A percentile compares a stretch with the other conserved stretches of the same genome.
These are phyloP conservation scores for Ustilago nuda DNA, from an alignment of 1,284 basidiomycete species.

Conservation along the genomic window DNA sequence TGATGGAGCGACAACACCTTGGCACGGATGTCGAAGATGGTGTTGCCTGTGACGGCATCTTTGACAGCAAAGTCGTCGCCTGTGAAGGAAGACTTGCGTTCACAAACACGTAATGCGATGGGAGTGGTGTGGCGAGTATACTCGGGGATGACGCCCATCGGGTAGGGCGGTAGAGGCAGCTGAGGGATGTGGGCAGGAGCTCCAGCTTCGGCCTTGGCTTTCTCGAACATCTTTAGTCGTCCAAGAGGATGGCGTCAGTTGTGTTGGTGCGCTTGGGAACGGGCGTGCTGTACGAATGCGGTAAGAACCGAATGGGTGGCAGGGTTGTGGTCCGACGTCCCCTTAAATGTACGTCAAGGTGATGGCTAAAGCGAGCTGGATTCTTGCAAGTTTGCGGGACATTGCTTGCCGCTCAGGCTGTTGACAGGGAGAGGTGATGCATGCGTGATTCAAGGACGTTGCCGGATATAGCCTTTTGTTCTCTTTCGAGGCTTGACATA, in stretches of 20 bases:
- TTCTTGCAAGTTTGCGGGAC: too few species aligned
- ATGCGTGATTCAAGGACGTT: too few species aligned
- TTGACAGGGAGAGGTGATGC: too few species aligned
- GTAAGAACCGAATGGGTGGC: too few species aligned
- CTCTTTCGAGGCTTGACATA: too few species aligned
- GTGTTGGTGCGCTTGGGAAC: too few species aligned
- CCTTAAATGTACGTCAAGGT: too few species aligned
- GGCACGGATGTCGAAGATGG: constrained; percentile 37
- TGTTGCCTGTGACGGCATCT: constrained; percentile 31
- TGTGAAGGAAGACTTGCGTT: constrained; percentile 24
- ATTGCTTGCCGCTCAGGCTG: too few species aligned
- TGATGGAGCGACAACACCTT: constrained; percentile 34
- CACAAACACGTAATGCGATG: constrained; percentile 45
- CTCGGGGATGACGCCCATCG: constrained; percentile 35
- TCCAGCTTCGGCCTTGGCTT: background rate
- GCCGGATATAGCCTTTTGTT: too few species aligned
- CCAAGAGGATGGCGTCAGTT: background rate
- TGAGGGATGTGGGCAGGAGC: background rate
- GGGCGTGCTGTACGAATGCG: too few species aligned
- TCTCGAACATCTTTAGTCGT: background rate
- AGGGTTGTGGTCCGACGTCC: too few species aligned
- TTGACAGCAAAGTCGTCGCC: constrained; percentile 54
- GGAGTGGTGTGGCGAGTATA: constrained; percentile 37
- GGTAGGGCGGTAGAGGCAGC: constrained; percentile 25
- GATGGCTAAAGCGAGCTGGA: too few species aligned